Evolutionary conservation across 1,284 basidiomycete genomes (phyloP).

Genomic region (Cystobasidium pallidum): DNA sequence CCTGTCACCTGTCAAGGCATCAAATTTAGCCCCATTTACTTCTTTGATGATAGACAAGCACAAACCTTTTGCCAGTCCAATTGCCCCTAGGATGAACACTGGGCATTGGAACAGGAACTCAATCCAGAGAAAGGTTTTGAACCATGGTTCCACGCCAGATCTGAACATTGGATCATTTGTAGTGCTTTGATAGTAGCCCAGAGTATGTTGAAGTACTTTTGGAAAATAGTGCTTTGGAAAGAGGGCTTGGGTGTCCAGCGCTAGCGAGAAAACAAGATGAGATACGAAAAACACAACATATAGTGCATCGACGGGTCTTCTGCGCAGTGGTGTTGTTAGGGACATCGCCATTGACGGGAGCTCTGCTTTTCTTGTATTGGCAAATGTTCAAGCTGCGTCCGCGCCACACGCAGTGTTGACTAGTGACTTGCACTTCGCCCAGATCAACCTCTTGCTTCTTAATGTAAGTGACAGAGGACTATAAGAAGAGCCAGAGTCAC

Average conservation of each 20-base stretch:
- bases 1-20: constrained; percentile 11
- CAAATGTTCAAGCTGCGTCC: background rate
- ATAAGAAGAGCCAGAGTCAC: no score
- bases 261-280: constrained; percentile 15
- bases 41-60: background rate
- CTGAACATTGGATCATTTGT: constrained; percentile 35
- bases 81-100: constrained; percentile 25
- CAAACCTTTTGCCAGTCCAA: constrained; percentile 20
- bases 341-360: background rate
- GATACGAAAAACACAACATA: constrained; percentile 9
- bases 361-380: background rate
- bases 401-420: no score
- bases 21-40: background rate
- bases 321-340: background rate
- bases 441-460: no score
- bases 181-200: background rate
- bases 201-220: background rate
- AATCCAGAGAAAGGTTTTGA: constrained; percentile 19
- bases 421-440: no score
- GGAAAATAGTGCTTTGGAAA: constrained; percentile 19
- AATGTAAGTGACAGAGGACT: no score
- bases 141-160: constrained; percentile 4
- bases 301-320: background rate
- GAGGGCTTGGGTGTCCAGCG: constrained; percentile 17
- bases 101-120: constrained; percentile 29